Base-by-base conservation (phyloP, 2,329 filamentous ascomycete genomes). In the Claviceps sp. region DNA sequence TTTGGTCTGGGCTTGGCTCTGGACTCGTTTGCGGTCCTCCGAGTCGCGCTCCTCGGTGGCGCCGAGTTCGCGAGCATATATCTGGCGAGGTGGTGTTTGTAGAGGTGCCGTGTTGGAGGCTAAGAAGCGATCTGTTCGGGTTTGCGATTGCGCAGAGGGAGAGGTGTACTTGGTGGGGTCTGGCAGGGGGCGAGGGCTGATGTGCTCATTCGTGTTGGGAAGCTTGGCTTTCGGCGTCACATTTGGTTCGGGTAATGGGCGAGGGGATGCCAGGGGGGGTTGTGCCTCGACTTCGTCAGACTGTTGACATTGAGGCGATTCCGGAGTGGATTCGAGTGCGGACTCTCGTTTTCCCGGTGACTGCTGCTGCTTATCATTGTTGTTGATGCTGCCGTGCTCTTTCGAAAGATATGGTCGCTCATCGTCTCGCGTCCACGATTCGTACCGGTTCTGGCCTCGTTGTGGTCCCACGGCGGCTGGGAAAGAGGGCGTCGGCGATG, bases 321-420 rank as follows among this genome's bases (percentile, higher is more conserved):
- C 47, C 1, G 43, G 49, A 42, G 56, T 61, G 9, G 59, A 56
- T 20, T 57, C 56, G n/a, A 57, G 54, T 46, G 61, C 61, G 30
- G 60, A 59, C 22, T 62, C 61, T 22, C 59, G 51, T 37, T 58
- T 56, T 45, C 67, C 63, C 42, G 67, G 65, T 73, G 67, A 13
- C 14, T 44, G 42, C 40, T 71, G 65, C 9, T 16, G 5, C 16
- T 42, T 14, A 26, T 67, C 67, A 11, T 26, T 44, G 42, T 14
- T 44, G 20, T 14, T 26, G 20, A 9, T 24, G 18, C 18, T 43
- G n/a, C 13, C 18, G 70, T 71, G 70, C 44, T 79, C 73, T 46
- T 78, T 77, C 26, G 76, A 76, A 16, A 86, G 69, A 45, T 79
- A 76, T 46, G 85, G 81, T 45, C 78, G 77, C 64, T 87, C 83